Evolutionary conservation across 202 grass and related monocot species (phyloP), one percentile per base, ranked within the genome.

Genomic region (Panicum hallii): DNA sequence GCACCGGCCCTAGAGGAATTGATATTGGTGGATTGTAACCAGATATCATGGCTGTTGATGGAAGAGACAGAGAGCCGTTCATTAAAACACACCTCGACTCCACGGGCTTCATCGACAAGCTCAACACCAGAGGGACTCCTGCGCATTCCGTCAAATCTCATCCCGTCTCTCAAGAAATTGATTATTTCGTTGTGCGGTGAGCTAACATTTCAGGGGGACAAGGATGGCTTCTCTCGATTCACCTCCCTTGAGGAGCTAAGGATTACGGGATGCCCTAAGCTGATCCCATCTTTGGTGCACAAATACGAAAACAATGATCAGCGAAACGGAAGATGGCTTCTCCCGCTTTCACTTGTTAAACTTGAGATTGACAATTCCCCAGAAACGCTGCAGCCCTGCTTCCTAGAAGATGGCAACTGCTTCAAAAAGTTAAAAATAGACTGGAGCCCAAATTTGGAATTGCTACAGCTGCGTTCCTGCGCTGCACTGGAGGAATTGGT

Each of bases 131-230:
- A 76, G 0, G 30, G 20, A 60, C 5, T 52, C 10, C 1, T 82
- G 13, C 50, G 12, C 0, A 1, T 82, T 30, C 63, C 79, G n/a
- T 77, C 22, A 52, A 20, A 82, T 40, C 20, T 34, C 1, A 0
- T 57, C 13, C 7, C 41, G 0, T 75, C 62, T 61, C 63, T 87
- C 20, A 61, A 62, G 30, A n/a, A 7, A 22, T 5, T 87, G 20
- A 5, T 1, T 11, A 26, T 81, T 20, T 0, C 0, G 0, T 0
- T 0, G 0, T 74, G 71, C 9, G 0, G 0, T 1, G 3, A 3
- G 53, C 17, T 69, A 4, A 57, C 23, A 56, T 75, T 67, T 46
- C 32, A 28, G 26, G 9, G 26, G 38, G 15, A 32, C 30, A 68
- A 87, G 1, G 14, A 41, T 20, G 7, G 19, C 19, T 61, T 87